phyloP scores from a whole-genome alignment of 2,329 filamentous ascomycete genomes.

The Phoma sp. region DNA sequence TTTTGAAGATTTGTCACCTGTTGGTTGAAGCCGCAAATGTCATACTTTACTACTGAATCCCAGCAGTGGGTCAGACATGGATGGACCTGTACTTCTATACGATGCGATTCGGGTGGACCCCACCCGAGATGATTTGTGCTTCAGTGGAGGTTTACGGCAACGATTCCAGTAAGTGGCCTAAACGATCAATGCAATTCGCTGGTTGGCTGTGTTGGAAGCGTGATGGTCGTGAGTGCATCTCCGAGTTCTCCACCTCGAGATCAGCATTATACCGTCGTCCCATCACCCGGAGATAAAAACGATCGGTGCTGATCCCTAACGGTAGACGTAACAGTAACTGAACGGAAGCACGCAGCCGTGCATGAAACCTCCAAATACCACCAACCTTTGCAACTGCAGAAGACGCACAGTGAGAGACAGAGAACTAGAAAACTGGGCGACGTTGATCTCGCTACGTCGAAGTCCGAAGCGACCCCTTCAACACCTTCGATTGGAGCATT shows the following conservation, averaged over 20 bases:
- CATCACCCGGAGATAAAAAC: neutral
- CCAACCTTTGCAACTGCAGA: neutral
- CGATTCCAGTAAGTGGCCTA: neutral
- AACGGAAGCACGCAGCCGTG: neutral
- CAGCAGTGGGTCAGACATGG: constrained; percentile 1
- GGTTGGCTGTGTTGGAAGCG: neutral
- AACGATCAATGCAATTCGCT: neutral
- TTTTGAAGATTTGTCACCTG: constrained; percentile 3
- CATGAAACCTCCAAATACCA: neutral
- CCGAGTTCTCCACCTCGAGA: neutral
- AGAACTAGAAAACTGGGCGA: neutral
- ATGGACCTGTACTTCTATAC: neutral
- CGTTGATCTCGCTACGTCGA: neutral
- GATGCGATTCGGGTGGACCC: neutral
- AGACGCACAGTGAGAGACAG: neutral
- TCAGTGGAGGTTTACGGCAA: neutral
- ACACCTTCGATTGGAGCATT: neutral
- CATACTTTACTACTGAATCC: neutral
- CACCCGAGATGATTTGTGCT: neutral
- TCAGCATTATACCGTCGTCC: neutral
- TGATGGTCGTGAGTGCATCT: neutral
- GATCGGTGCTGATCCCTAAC: neutral
- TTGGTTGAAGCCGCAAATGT: neutral
- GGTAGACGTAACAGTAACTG: constrained; percentile 1
- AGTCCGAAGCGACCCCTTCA: neutral